phyloP scores from a whole-genome alignment of 1,284 basidiomycete genomes.

The Termitomyces sp. region DNA sequence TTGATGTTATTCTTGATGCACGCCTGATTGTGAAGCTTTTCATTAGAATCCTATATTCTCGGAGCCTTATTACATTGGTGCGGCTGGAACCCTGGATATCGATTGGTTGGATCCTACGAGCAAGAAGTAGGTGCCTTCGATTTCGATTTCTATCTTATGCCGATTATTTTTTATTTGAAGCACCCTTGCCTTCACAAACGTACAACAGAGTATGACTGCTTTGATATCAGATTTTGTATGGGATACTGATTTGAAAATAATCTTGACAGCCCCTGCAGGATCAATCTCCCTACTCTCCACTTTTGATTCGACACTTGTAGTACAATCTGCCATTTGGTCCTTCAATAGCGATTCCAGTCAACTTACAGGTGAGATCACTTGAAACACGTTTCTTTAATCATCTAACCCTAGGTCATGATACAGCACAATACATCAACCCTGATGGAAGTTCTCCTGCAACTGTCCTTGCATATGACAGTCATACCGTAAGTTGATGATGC shows the following conservation, averaged over 20 bases:
- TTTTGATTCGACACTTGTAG: constrained; percentile 13
- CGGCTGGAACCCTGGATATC: constrained; percentile 16
- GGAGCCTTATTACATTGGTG: constrained; percentile 33
- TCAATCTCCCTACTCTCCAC: constrained; percentile 20
- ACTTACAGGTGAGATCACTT: constrained; percentile 27
- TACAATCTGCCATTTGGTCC: constrained; percentile 38
- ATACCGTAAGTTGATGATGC: constrained; percentile 18
- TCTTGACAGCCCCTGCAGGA: constrained; percentile 22
- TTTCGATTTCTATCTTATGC: background rate
- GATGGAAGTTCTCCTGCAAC: constrained; percentile 30
- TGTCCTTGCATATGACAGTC: constrained; percentile 30
- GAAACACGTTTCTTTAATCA: background rate
- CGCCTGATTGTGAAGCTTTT: background rate
- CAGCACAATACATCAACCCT: constrained; percentile 36
- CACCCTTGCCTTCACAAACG: constrained; percentile 28
- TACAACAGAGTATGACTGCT: constrained; percentile 26
- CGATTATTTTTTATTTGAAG: constrained; percentile 16
- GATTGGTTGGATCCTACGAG: constrained; percentile 21
- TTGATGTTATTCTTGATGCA: background rate
- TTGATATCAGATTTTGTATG: background rate
- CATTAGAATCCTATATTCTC: constrained; percentile 31
- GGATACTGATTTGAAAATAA: background rate
- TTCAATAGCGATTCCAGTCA: constrained; percentile 29
- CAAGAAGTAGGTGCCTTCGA: constrained; percentile 19
- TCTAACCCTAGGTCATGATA: background rate